Percentiles rank a stretch among this genome's conserved stretches.
phyloP scores from a whole-genome alignment of 2,329 filamentous ascomycete species.

The Colletotrichum navitas region DNA sequence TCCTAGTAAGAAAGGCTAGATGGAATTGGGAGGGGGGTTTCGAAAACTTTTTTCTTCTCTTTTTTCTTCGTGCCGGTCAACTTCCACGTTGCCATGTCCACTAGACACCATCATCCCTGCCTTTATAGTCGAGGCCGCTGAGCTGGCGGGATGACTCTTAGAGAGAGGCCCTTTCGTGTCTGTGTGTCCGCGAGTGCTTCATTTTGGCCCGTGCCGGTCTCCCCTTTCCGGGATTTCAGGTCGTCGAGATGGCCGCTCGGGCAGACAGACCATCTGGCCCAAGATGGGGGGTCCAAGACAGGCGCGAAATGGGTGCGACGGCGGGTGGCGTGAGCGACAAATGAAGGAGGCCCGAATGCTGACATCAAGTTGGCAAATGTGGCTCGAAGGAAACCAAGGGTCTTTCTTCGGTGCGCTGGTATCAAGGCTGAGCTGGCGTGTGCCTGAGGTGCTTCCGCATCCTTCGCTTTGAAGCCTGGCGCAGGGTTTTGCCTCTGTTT shows the following conservation, averaged over 20 bases:
- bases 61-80: conserved; percentile 9
- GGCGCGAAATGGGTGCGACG: conserved; percentile 17
- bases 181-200: neutral
- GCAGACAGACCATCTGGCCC: conserved; percentile 28
- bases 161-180: neutral
- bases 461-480: conserved; percentile 18
- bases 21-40: conserved; percentile 10
- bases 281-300: conserved; percentile 37
- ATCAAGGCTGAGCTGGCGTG: conserved; percentile 8
- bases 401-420: conserved; percentile 18
- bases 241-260: conserved; percentile 22
- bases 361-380: conserved; percentile 10
- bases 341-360: conserved; percentile 4
- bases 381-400: conserved; percentile 15
- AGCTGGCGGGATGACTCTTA: neutral
- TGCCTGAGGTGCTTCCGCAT: conserved; percentile 6
- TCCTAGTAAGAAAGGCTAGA: conserved; percentile 23
- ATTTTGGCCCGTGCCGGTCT: conserved; percentile 9
- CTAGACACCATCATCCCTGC: conserved; percentile 1
- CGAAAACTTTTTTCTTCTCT: conserved; percentile 14
- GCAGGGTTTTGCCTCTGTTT: conserved; percentile 6
- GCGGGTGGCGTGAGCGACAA: conserved; percentile 2
- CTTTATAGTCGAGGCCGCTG: conserved; percentile 9
- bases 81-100: conserved; percentile 35
- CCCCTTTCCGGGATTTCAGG: conserved; percentile 15